Evolutionary conservation across 805 yeast species (phyloP).

Genomic region (Kuraishia piskuri): DNA sequence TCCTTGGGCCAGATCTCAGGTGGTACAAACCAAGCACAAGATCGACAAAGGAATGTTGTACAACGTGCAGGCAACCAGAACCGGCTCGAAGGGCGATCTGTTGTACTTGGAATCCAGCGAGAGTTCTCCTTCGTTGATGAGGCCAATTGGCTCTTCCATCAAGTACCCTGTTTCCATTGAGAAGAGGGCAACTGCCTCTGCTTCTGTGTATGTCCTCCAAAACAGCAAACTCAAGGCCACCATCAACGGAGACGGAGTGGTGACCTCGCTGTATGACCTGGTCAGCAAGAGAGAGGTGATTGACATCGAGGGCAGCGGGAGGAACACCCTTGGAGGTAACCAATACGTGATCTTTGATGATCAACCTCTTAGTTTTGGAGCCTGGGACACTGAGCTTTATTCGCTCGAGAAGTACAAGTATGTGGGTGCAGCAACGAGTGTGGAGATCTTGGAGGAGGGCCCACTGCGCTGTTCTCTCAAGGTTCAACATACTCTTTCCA

Average conservation of each 20-base stretch:
- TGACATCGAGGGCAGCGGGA: constrained; percentile 46
- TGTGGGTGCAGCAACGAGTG: constrained; percentile 29
- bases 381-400: constrained; percentile 96
- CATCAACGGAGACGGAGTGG: constrained; percentile 42
- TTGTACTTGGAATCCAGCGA: constrained; percentile 8
- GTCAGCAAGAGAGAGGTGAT: constrained; percentile 56
- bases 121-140: constrained; percentile 11
- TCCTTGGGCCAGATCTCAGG: constrained; percentile 53
- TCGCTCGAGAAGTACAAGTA: constrained; percentile 66
- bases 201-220: constrained; percentile 33
- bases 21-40: constrained; percentile 20
- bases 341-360: constrained; percentile 81
- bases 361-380: constrained; percentile 85
- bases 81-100: not conserved
- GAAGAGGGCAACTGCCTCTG: constrained; percentile 26
- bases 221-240: constrained; percentile 56
- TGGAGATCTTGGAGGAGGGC: constrained; percentile 35
- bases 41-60: constrained; percentile 4
- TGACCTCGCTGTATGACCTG: constrained; percentile 58
- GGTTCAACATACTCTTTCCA: constrained; percentile 53
- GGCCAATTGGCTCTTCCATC: constrained; percentile 15
- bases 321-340: constrained; percentile 61
- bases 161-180: constrained; percentile 42
- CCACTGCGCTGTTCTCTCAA: constrained; percentile 56
- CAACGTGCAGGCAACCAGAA: constrained; percentile 2